Percentiles rank a stretch among this genome's conserved stretches.
Evolutionary conservation across 305 asterid species (phyloP).

Genomic region (Caryopteris hybrid): DNA sequence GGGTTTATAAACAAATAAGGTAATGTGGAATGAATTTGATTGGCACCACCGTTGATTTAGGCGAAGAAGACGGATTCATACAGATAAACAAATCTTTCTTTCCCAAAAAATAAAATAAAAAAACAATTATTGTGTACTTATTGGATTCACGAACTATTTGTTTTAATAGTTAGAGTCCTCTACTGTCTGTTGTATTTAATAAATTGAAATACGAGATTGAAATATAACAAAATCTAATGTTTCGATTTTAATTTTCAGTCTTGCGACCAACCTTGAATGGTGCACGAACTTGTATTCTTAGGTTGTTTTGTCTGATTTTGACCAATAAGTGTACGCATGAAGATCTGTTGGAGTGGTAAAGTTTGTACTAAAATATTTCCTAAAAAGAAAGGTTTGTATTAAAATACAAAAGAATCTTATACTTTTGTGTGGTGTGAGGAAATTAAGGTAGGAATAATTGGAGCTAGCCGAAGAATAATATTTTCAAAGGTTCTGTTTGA

Average conservation of each 20-base stretch:
- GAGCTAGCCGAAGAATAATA: neutral
- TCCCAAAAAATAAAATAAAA: neutral
- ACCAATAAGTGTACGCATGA: conserved; percentile 20
- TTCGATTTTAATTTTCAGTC: no score
- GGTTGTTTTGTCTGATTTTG: conserved; percentile 2
- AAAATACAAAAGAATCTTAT: conserved; percentile 36
- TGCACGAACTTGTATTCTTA: conserved; percentile 10
- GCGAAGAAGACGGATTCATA: conserved; percentile 29
- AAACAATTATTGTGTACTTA: neutral
- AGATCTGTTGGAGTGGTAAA: conserved; percentile 28
- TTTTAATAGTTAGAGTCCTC: no score
- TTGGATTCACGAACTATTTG: no score
- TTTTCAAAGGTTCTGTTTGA: conserved; percentile 27
- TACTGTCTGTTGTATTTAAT: no score
- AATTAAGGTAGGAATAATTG: conserved; percentile 25
- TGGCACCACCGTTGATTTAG: conserved; percentile 33
- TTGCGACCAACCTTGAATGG: no score
- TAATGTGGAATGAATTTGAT: neutral
- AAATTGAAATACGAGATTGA: no score
- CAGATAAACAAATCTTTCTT: neutral
- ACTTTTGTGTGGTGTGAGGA: conserved; percentile 24
- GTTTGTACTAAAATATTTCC: no score
- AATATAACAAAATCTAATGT: no score
- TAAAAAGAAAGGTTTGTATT: neutral
- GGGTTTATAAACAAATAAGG: conserved; percentile 10